Percentiles rank a stretch among this genome's conserved stretches.
Evolutionary conservation across 2,329 filamentous ascomycete species (phyloP).

Genomic region (Hymenoscyphus fraxineus): DNA sequence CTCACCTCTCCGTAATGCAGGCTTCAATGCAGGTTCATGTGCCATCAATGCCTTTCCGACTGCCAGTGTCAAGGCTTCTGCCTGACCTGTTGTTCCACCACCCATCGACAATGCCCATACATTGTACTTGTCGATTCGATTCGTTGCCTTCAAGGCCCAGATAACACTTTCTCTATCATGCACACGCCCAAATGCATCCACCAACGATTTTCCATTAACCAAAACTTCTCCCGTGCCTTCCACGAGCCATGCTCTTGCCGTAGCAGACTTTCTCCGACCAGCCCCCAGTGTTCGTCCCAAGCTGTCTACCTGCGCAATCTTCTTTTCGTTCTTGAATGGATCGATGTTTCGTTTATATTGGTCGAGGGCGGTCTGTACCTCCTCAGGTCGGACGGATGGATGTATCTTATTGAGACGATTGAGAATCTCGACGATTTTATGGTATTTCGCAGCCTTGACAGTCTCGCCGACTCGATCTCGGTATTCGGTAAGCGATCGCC

Average conservation of each 20-base stretch:
- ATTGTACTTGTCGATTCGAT: slow-evolving; percentile 92
- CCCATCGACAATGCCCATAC: slow-evolving; percentile 82
- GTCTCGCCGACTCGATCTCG: slow-evolving; percentile 66
- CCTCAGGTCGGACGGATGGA: slow-evolving; percentile 67
- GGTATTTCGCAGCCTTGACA: slow-evolving; percentile 74
- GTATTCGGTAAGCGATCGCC: slow-evolving; percentile 77
- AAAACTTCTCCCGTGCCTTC: slow-evolving; percentile 89
- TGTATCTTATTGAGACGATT: slow-evolving; percentile 83
- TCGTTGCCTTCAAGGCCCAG: slow-evolving; percentile 82
- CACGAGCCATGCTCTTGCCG: slow-evolving; percentile 80
- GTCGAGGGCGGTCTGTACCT: slow-evolving; percentile 61
- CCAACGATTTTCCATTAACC: slow-evolving; percentile 84
- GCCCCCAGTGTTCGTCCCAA: slow-evolving; percentile 75
- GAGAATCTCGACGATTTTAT: slow-evolving; percentile 69
- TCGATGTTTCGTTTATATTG: slow-evolving; percentile 74
- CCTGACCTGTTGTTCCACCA: slow-evolving; percentile 90
- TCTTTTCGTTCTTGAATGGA: slow-evolving; percentile 60
- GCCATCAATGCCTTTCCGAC: slow-evolving; percentile 82
- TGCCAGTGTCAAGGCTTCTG: slow-evolving; percentile 87
- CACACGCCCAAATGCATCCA: slow-evolving; percentile 76
- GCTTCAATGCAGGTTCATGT: slow-evolving; percentile 90
- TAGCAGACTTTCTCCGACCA: slow-evolving; percentile 83
- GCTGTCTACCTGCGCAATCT: slow-evolving; percentile 65
- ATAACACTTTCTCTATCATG: slow-evolving; percentile 93
- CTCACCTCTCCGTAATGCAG: slow-evolving; percentile 83